These are phyloP conservation scores for Acanthamoeba royreba DNA, from an alignment of 208 protist species.

Conservation along the genomic window DNA sequence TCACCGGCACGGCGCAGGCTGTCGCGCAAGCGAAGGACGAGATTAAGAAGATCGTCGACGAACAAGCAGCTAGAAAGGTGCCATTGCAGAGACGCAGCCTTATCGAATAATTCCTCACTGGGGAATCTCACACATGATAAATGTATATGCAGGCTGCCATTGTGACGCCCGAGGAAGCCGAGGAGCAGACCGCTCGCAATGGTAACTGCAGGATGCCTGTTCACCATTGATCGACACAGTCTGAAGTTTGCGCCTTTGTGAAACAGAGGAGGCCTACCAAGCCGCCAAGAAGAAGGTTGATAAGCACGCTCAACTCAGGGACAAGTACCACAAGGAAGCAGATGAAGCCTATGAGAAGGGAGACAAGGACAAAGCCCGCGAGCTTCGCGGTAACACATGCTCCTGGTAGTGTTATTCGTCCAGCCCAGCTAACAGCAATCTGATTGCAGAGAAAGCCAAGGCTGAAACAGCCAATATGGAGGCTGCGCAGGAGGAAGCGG, in stretches of 20 bases:
- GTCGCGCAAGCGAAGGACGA: neutral
- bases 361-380: slow-evolving; percentile 3
- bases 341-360: neutral
- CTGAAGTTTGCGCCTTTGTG: neutral
- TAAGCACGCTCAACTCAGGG: slow-evolving; percentile 8
- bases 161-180: neutral
- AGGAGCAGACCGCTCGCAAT: neutral
- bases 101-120: no score
- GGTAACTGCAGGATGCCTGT: no score
- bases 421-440: neutral
- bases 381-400: neutral
- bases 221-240: no score
- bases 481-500: neutral
- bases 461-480: neutral
- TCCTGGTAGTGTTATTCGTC: neutral
- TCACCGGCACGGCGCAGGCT: neutral
- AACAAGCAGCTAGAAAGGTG: neutral
- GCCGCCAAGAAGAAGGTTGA: slow-evolving; percentile 19
- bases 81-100: no score
- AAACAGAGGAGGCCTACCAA: neutral
- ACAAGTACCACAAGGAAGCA: slow-evolving; percentile 36
- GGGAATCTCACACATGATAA: no score
- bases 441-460: slow-evolving; percentile 16
- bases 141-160: slow-evolving; percentile 16
- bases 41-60: neutral